phyloP scores from a whole-genome alignment of 371 early-diverging fungal species.

The Parasitella parasitica region DNA sequence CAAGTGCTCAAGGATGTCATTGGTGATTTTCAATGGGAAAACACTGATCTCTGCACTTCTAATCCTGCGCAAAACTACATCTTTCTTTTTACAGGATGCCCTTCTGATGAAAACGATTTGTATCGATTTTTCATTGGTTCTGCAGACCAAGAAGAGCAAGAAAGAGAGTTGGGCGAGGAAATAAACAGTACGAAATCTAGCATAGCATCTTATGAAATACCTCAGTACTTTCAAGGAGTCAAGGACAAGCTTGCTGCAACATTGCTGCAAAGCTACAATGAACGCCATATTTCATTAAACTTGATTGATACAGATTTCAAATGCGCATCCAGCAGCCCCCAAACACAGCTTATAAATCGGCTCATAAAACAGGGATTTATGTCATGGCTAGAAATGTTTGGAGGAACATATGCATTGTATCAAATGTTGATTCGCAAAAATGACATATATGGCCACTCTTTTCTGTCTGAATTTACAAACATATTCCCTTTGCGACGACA shows the following conservation, averaged over 20 bases:
- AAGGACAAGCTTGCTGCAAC: neutral
- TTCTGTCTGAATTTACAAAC: slow-evolving; percentile 9
- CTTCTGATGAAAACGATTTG: neutral
- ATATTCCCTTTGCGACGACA: neutral
- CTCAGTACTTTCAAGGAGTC: slow-evolving; percentile 3
- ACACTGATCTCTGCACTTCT: neutral
- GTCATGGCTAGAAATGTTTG: neutral
- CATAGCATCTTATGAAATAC: neutral
- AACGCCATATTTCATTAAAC: neutral
- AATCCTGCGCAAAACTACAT: slow-evolving; percentile 2
- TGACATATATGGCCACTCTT: slow-evolving; percentile 10
- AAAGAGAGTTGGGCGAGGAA: neutral
- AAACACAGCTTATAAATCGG: neutral
- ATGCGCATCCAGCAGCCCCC: neutral
- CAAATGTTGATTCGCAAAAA: neutral
- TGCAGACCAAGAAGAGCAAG: neutral
- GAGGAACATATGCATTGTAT: slow-evolving; percentile 1
- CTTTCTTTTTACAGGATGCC: neutral
- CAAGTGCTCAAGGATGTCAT: slow-evolving; percentile 20
- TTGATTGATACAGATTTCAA: neutral
- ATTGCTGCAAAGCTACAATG: neutral
- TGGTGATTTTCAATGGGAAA: slow-evolving; percentile 24
- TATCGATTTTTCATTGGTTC: slow-evolving; percentile 1
- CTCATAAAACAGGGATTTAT: slow-evolving; percentile 4
- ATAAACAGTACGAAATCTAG: neutral